These are phyloP conservation scores for Serpula lacrymans DNA, from an alignment of 768 basidiomycete genomes.

Conservation along the genomic window DNA sequence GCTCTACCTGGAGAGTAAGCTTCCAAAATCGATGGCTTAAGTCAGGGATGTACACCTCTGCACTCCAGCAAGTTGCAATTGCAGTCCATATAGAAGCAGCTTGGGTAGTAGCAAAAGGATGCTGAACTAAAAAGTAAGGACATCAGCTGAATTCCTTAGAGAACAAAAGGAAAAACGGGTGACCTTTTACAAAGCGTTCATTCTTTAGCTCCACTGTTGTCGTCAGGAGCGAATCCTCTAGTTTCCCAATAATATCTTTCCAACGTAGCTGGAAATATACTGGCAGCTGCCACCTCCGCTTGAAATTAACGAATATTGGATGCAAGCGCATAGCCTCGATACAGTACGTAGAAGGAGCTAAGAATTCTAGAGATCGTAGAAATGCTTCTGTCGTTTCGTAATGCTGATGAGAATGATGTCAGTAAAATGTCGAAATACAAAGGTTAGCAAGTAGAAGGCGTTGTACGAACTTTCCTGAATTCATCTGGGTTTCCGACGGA, in stretches of 20 bases:
- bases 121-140: constrained; percentile 15
- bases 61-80: constrained; percentile 80
- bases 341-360: constrained; percentile 72
- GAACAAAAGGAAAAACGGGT: constrained; percentile 2
- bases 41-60: constrained; percentile 81
- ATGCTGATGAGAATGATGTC: constrained; percentile 46
- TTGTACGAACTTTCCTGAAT: constrained; percentile 71
- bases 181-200: constrained; percentile 37
- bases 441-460: background rate
- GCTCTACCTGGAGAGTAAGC: constrained; percentile 78
- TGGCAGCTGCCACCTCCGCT: constrained; percentile 90
- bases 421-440: too few species aligned
- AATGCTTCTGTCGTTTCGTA: constrained; percentile 84
- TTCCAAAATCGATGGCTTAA: constrained; percentile 87
- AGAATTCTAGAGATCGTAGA: constrained; percentile 73
- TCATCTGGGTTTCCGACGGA: constrained; percentile 90
- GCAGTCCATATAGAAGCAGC: constrained; percentile 69
- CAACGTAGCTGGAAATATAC: constrained; percentile 97
- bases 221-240: constrained; percentile 65
- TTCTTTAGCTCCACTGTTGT: constrained; percentile 37
- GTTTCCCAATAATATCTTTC: constrained; percentile 82
- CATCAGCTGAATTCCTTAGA: constrained; percentile 2
- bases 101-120: constrained; percentile 57
- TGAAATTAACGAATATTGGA: constrained; percentile 67
- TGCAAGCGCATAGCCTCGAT: constrained; percentile 72